A percentile compares a stretch with the other conserved stretches of the same genome.
Conservation (phyloP, 495 filamentous ascomycete genomes). For the Polyplosphaeria fusca region DNA sequence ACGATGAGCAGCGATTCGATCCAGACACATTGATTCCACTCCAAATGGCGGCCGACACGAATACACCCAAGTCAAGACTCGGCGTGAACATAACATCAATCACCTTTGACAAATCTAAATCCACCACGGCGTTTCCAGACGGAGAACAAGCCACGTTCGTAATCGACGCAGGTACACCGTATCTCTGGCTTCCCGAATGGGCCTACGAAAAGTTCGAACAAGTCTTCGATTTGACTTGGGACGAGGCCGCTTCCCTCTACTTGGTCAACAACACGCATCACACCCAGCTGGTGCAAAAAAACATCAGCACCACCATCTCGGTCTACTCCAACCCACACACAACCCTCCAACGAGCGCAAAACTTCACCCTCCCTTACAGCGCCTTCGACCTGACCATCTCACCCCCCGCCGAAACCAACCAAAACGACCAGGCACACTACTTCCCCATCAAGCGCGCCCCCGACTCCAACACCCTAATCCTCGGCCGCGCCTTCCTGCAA, state of each 20-base stretch:
- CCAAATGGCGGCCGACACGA: not conserved
- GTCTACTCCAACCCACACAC: not conserved
- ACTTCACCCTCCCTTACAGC: slow-evolving; percentile 35
- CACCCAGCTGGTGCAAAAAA: slow-evolving; percentile 9
- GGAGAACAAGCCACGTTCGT: not conserved
- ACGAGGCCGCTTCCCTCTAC: slow-evolving; percentile 16
- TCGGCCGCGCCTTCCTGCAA: slow-evolving; percentile 42
- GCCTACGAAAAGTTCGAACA: slow-evolving; percentile 27
- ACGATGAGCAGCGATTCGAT: slow-evolving; percentile 21
- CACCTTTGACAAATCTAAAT: not conserved
- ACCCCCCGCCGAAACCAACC: slow-evolving; percentile 13
- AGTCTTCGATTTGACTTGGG: slow-evolving; percentile 20
- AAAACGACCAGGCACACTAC: slow-evolving; percentile 19
- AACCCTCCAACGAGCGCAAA: slow-evolving; percentile 4
- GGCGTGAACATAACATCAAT: slow-evolving; percentile 25
- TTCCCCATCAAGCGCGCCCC: slow-evolving; percentile 36
- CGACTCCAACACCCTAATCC: slow-evolving; percentile 24
- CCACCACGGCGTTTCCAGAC: slow-evolving; percentile 4
- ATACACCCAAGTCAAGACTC: slow-evolving; percentile 4
- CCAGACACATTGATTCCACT: slow-evolving; percentile 6
- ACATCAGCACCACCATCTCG: slow-evolving; percentile 20
- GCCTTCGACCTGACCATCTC: slow-evolving; percentile 33
- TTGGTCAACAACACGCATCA: slow-evolving; percentile 22
- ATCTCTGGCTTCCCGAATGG: slow-evolving; percentile 27
- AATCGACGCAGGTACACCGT: slow-evolving; percentile 31